A percentile compares a stretch with the other conserved stretches of the same genome.
phyloP scores from a whole-genome alignment of 192 early-diverging fungal genomes.

The Coemansia sp. region DNA sequence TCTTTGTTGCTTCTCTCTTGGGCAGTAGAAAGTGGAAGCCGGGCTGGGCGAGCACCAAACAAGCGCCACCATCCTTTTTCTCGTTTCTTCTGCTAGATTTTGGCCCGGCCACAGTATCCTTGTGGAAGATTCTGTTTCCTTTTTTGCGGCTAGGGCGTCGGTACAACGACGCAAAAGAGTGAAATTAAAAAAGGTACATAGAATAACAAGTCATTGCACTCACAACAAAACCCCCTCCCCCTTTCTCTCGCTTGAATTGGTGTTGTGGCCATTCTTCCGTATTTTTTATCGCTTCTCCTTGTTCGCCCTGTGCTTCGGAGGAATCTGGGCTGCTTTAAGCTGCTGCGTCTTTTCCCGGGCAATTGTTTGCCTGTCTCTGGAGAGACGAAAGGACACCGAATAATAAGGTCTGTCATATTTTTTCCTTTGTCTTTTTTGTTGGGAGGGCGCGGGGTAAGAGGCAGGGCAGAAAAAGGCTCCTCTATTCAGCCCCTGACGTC shows the following conservation, averaged over 20 bases:
- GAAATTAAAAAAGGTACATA: not conserved
- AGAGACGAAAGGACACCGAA: not conserved
- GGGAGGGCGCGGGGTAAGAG: slow-evolving; percentile 1
- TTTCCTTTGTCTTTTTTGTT: not conserved
- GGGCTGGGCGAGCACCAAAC: not conserved
- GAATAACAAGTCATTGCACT: not conserved
- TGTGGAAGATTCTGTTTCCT: not conserved
- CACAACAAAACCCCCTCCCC: not conserved
- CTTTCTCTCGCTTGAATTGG: not conserved
- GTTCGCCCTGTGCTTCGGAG: not conserved
- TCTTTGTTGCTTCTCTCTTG: not conserved
- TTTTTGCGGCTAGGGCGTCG: not conserved
- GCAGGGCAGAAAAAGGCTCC: not conserved
- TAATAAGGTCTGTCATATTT: not conserved
- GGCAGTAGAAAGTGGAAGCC: not conserved
- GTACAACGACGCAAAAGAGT: not conserved
- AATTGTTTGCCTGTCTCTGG: not conserved
- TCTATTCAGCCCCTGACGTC: not conserved
- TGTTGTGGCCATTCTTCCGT: not conserved
- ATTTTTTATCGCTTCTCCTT: not conserved
- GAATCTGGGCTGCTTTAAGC: not conserved
- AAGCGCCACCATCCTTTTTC: not conserved
- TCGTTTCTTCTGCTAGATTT: not conserved
- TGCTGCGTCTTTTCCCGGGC: not conserved
- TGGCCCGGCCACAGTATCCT: not conserved